phyloP scores from a whole-genome alignment of 805 yeast genomes.

The Ogataea paradorogensis region DNA sequence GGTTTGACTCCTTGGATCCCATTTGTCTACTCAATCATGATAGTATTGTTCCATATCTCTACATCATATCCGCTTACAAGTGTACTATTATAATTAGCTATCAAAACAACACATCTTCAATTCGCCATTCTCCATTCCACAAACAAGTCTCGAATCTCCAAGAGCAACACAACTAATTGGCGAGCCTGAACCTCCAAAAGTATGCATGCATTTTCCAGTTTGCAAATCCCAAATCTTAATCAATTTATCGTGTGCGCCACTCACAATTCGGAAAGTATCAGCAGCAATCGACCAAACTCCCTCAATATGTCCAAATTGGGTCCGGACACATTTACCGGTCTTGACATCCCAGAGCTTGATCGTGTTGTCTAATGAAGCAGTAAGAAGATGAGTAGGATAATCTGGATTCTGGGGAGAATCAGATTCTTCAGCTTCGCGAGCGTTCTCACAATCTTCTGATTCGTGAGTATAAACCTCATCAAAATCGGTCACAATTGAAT shows the following conservation, averaged over 20 bases:
- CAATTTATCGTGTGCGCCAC: constrained; percentile 90
- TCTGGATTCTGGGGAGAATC: constrained; percentile 29
- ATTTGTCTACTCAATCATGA: constrained; percentile 70
- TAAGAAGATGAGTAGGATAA: constrained; percentile 78
- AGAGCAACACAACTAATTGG: constrained; percentile 73
- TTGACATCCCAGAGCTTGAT: constrained; percentile 88
- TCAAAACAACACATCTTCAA: constrained; percentile 86
- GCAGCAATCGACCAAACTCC: constrained; percentile 98
- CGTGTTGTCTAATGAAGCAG: constrained; percentile 89
- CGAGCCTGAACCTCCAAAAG: constrained; percentile 69
- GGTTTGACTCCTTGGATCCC: constrained; percentile 97
- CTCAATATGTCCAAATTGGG: constrained; percentile 97
- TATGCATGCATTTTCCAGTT: constrained; percentile 90
- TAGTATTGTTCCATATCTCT: constrained; percentile 62
- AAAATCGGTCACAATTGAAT: constrained; percentile 40
- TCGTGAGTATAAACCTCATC: constrained; percentile 22
- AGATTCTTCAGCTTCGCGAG: constrained; percentile 24
- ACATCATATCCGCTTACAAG: constrained; percentile 62
- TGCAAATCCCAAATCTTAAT: constrained; percentile 96
- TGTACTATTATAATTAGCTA: constrained; percentile 29
- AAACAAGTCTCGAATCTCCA: constrained; percentile 85
- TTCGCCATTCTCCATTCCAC: constrained; percentile 85
- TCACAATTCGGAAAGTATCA: constrained; percentile 88
- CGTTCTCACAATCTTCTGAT: constrained; percentile 27
- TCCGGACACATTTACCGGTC: constrained; percentile 84